phyloP scores from a whole-genome alignment of 139 green algal genomes.

The Volvox africanus region DNA sequence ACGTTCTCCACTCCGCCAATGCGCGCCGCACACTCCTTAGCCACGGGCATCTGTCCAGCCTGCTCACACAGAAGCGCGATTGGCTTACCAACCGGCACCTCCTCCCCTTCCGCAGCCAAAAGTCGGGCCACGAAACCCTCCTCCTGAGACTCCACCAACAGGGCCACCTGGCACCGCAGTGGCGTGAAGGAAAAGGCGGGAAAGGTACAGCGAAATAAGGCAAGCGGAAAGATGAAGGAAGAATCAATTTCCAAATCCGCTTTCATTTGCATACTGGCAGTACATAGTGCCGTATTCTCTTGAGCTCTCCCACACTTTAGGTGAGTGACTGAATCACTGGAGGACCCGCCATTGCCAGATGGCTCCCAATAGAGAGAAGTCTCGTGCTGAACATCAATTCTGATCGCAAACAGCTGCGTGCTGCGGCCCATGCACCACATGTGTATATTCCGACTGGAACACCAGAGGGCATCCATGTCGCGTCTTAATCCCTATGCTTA shows the following conservation, averaged over 20 bases:
- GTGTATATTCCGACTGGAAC: too few relatives aligned
- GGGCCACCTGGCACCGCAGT: not conserved
- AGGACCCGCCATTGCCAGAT: too few relatives aligned
- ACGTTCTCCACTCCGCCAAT: not conserved
- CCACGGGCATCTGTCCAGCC: not conserved
- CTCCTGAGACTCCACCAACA: slow-evolving; percentile 45
- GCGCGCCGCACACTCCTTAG: not conserved
- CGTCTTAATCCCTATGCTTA: too few relatives aligned
- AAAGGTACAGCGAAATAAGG: not conserved
- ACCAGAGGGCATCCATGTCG: too few relatives aligned
- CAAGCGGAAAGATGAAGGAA: not conserved
- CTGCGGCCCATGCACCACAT: too few relatives aligned
- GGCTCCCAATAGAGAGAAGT: too few relatives aligned
- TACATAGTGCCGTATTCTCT: not conserved
- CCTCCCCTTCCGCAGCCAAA: slow-evolving; percentile 15
- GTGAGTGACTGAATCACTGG: not conserved
- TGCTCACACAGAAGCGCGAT: slow-evolving; percentile 13
- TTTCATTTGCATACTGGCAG: not conserved
- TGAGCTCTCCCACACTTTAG: not conserved
- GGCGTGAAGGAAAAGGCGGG: not conserved
- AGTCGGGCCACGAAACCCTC: slow-evolving; percentile 14
- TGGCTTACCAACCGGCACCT: slow-evolving; percentile 15
- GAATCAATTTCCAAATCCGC: not conserved
- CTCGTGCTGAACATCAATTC: too few relatives aligned
- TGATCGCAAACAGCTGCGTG: too few relatives aligned